Conservation (phyloP, 106 monocot species). For the Phalaenopsis equestris region DNA sequence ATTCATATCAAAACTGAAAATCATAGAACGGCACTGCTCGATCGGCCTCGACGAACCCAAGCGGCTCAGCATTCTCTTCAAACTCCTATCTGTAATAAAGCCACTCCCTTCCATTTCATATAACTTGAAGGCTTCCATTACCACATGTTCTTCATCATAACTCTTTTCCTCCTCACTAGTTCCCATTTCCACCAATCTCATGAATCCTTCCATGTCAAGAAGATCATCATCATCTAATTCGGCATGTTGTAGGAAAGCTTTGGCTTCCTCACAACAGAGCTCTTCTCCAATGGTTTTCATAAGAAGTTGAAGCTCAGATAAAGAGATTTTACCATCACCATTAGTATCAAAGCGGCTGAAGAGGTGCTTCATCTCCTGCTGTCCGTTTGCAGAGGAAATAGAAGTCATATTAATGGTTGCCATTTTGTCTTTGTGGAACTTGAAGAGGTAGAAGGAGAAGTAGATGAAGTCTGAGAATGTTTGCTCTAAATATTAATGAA, state of each 20-base stretch:
- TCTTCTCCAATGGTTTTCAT: slow-evolving; percentile 28
- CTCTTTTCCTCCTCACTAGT: not conserved
- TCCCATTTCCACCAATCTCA: slow-evolving; percentile 17
- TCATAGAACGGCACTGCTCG: too few species aligned
- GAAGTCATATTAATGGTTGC: too few species aligned
- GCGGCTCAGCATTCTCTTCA: slow-evolving; percentile 10
- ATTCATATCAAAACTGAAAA: too few species aligned
- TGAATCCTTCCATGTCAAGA: not conserved
- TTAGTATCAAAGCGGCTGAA: slow-evolving; percentile 25
- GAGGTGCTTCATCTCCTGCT: not conserved
- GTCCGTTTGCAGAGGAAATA: too few species aligned
- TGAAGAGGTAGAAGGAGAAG: too few species aligned
- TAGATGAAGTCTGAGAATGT: too few species aligned
- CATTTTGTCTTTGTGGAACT: too few species aligned
- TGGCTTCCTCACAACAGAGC: slow-evolving; percentile 21
- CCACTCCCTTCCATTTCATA: slow-evolving; percentile 39
- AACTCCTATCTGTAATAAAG: slow-evolving; percentile 37
- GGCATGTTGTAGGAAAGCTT: slow-evolving; percentile 33
- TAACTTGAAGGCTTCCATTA: slow-evolving; percentile 63
- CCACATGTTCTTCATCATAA: slow-evolving; percentile 11
- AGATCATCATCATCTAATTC: slow-evolving; percentile 53
- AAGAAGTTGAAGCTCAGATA: slow-evolving; percentile 20
- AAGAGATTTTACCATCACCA: slow-evolving; percentile 32
- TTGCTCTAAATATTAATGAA: too few species aligned
- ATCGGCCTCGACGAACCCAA: too few species aligned